A percentile compares a stretch with the other conserved stretches of the same genome.
phyloP scores from a whole-genome alignment of 2,329 filamentous ascomycete genomes.

The Hymenoscyphus scutula region DNA sequence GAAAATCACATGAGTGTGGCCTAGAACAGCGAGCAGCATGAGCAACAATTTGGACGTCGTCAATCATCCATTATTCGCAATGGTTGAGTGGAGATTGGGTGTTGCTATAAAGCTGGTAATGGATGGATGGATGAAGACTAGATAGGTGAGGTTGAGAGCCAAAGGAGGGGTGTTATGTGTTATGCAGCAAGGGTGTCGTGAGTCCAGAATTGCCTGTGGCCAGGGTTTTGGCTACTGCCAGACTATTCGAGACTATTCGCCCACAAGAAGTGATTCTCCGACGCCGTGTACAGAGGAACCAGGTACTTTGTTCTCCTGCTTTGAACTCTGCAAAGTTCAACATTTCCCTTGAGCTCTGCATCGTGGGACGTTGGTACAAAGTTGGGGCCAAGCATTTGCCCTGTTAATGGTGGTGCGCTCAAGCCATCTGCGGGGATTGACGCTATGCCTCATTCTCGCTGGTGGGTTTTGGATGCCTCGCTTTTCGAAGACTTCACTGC shows the following conservation, averaged over 20 bases:
- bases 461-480: too few relatives aligned
- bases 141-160: too few relatives aligned
- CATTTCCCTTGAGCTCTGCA: neutral
- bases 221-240: neutral
- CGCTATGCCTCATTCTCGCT: too few relatives aligned
- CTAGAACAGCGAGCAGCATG: neutral
- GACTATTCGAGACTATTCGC: neutral
- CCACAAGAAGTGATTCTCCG: neutral
- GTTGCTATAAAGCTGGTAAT: neutral
- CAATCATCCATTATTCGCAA: neutral
- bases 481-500: neutral
- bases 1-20: neutral
- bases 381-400: slow-evolving; percentile 12
- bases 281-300: neutral
- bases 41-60: neutral
- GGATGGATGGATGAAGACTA: too few relatives aligned
- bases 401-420: slow-evolving; percentile 16
- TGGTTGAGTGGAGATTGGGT: neutral
- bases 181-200: too few relatives aligned
- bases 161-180: too few relatives aligned
- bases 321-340: neutral
- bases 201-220: slow-evolving; percentile 1
- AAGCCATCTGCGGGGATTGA: neutral
- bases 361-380: slow-evolving; percentile 18
- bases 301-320: neutral